These are phyloP conservation scores for Ganoderma boninense DNA, from an alignment of 1,284 basidiomycete species.

Conservation along the genomic window DNA sequence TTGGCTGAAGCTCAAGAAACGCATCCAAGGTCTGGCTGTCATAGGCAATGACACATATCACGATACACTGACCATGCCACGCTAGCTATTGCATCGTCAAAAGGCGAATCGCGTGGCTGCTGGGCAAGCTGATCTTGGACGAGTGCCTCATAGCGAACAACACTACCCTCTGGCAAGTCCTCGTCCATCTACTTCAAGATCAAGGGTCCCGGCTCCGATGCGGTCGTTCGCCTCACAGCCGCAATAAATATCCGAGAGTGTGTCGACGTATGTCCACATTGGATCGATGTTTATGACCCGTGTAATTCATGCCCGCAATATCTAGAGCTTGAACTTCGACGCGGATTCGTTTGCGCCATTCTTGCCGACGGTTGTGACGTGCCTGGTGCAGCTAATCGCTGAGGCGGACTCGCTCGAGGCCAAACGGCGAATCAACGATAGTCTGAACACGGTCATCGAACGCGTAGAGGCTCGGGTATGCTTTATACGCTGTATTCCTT, in stretches of 20 bases:
- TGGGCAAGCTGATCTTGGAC: constrained; percentile 86
- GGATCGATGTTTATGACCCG: background rate
- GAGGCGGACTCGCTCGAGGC: constrained; percentile 83
- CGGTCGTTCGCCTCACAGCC: constrained; percentile 85
- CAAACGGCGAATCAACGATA: constrained; percentile 77
- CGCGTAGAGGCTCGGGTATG: constrained; percentile 67
- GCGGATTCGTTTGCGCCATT: constrained; percentile 65
- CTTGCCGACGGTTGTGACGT: constrained; percentile 63
- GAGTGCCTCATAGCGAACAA: constrained; percentile 69
- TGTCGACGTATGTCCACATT: constrained; percentile 71
- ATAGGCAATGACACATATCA: background rate
- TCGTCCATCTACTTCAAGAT: constrained; percentile 78
- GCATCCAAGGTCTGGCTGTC: constrained; percentile 59
- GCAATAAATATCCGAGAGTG: constrained; percentile 80
- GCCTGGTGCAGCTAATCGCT: constrained; percentile 72
- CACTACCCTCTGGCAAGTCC: constrained; percentile 78
- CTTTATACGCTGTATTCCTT: background rate
- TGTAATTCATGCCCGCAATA: background rate
- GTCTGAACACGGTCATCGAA: constrained; percentile 80
- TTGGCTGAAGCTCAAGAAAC: constrained; percentile 62
- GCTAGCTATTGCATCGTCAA: constrained; percentile 86
- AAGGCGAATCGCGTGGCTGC: constrained; percentile 88
- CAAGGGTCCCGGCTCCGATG: constrained; percentile 75
- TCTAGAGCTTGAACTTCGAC: constrained; percentile 52
- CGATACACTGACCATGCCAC: background rate